Base-by-base conservation (phyloP, 768 basidiomycete species). In the Podaxis mareebaensis region DNA sequence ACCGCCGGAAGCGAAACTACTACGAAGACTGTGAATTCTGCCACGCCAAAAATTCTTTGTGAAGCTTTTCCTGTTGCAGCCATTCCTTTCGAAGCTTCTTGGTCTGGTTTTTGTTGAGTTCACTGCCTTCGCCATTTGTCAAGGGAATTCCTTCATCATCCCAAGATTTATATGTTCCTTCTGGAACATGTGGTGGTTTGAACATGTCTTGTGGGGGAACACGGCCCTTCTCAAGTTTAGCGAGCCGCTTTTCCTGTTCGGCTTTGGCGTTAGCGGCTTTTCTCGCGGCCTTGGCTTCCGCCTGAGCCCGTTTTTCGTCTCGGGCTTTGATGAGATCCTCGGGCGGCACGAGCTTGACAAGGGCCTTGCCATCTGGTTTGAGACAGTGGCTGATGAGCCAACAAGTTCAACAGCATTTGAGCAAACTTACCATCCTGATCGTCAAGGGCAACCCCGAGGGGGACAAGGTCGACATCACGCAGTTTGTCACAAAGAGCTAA, bases 371-470 rank as follows among this genome's bases (percentile, higher is more conserved):
- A 78, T 96, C 95, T 95, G 52, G 51, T 15, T 17, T n/a, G 67
- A 33, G 38, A 58, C 61, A 53, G 58, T 48, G 10, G 7, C 24
- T 68, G 53, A 65, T 51, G 26, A 68, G 61, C 38, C 54, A 17
- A 24, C 48, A 53, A 51, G 36, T 57, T 39, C 24, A 59, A 38
- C 39, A 64, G 64, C 24, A 38, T 44, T 24, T 20, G 42, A 10
- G 42, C 54, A 56, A 38, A 73, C 78, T 56, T 65, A 89, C 95
- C 95, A 81, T 96, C 94, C 78, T 95, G 93, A 78, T 99, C 97
- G 72, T 99, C 97, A 38, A 99, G 79, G 7, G 95, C 95, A 5
- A 99, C 93, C 7, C 97, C 97, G 55, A 99, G 80, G n/a, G 95
- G 90, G 48, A 96, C 89, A 48, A 98, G 79, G 70, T 97, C 96